phyloP scores from a whole-genome alignment of 306 rosid species.

The Notholithocarpus densiflorus region DNA sequence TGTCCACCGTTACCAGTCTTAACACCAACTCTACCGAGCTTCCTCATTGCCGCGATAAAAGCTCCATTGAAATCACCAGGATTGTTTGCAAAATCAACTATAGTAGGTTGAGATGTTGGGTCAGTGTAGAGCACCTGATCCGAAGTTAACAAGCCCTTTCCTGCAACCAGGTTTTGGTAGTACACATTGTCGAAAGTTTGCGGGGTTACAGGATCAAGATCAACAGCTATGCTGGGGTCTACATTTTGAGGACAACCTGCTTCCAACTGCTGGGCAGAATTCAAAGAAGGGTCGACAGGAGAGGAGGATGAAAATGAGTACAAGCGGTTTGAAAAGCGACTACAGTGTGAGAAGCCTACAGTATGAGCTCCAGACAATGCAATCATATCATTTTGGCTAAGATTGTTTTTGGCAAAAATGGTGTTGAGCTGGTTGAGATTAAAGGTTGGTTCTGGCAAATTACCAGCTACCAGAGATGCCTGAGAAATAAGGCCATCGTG shows the following conservation, averaged over 20 bases:
- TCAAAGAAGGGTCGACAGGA: slow-evolving; percentile 54
- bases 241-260: slow-evolving; percentile 40
- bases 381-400: slow-evolving; percentile 59
- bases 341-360: slow-evolving; percentile 64
- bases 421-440: slow-evolving; percentile 46
- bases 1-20: slow-evolving; percentile 59
- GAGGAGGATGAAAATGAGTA: slow-evolving; percentile 41
- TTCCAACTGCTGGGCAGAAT: slow-evolving; percentile 42
- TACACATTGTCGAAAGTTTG: slow-evolving; percentile 55
- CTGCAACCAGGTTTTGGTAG: slow-evolving; percentile 45
- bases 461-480: slow-evolving; percentile 57
- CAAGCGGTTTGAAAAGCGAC: slow-evolving; percentile 46
- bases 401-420: slow-evolving; percentile 43
- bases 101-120: slow-evolving; percentile 35
- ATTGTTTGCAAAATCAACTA: slow-evolving; percentile 50
- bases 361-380: slow-evolving; percentile 94
- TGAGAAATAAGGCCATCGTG: slow-evolving; percentile 56
- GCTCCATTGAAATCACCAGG: slow-evolving; percentile 42
- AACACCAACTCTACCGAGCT: slow-evolving; percentile 76
- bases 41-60: slow-evolving; percentile 58
- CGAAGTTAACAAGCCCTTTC: slow-evolving; percentile 52
- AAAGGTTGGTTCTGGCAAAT: slow-evolving; percentile 54
- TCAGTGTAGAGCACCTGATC: slow-evolving; percentile 60
- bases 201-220: slow-evolving; percentile 51
- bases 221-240: slow-evolving; percentile 26